Evolutionary conservation across 139 green algal genomes (phyloP), one percentile per base, ranked within the genome.

Genomic region (Chlorella sp.): DNA sequence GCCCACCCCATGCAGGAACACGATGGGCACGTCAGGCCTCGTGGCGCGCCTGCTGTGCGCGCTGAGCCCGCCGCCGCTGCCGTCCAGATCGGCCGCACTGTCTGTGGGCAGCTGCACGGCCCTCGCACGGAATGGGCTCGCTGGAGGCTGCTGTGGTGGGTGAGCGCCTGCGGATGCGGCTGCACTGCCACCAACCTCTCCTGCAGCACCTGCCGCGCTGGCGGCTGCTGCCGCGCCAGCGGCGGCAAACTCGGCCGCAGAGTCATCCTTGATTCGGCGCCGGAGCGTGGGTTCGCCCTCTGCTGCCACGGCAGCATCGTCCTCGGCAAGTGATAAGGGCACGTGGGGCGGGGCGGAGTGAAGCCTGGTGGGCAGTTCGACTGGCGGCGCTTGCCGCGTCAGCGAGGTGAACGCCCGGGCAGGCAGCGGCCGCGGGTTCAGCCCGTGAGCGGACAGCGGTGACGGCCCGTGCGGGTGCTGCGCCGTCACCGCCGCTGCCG

Each of bases 1-100:
- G 36, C 90, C 90, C 1, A 93, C 90, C 32, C 90, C 90, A 73
- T 93, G 90, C 68, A 93, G 30, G 70, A 93, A 93, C 24, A 93
- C 82, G 6, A 93, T 65, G 48, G 90, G 90, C 58, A 87, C 86
- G 44, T 43, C 73, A 7, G 54, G 41, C 36, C 60, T 62, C 11
- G 74, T 78, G 54, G 30, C 40, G 40, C 58, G 67, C 26, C 36
- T 7, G 30, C 16, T 54, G 46, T 28, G 32, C 38, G 2, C n/a
- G 54, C 5, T 9, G 54, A 13, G 67, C n/a, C 54, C 84, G n/a
- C n/a, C n/a, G n/a, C n/a, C n/a, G 16, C 22, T 68, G 64, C 67
- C 51, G 73, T 6, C 73, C 19, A 28, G 26, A 58, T 30, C 73
- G 70, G 70, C 70, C 40, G 58, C 58, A 19, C 70, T 80, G 54